phyloP scores from a whole-genome alignment of 805 yeast genomes.

The Metschnikowia cerradonensis region DNA sequence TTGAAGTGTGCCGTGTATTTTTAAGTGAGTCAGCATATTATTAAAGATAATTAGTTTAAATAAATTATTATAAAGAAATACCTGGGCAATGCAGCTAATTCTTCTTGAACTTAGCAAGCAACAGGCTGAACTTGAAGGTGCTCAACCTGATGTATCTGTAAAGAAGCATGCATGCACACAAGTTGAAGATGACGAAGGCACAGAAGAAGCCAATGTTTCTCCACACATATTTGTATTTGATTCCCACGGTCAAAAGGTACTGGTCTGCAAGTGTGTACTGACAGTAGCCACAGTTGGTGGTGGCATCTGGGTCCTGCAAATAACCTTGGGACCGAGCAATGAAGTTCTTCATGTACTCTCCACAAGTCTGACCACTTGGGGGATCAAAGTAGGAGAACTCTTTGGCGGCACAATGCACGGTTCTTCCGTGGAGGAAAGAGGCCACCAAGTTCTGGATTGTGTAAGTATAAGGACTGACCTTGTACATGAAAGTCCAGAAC shows the following conservation, averaged over 20 bases:
- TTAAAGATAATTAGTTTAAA: too few relatives aligned
- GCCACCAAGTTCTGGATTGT: slow-evolving; percentile 52
- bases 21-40: too few relatives aligned
- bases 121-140: not conserved
- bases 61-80: not conserved
- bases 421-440: slow-evolving; percentile 39
- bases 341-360: slow-evolving; percentile 10
- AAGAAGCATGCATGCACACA: slow-evolving; percentile 10
- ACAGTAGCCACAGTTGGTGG: slow-evolving; percentile 13
- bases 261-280: slow-evolving; percentile 10
- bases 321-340: slow-evolving; percentile 10
- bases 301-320: slow-evolving; percentile 10
- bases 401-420: slow-evolving; percentile 42
- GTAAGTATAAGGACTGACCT: slow-evolving; percentile 46
- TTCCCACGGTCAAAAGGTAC: slow-evolving; percentile 8
- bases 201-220: slow-evolving; percentile 15
- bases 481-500: slow-evolving; percentile 48
- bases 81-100: not conserved
- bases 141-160: slow-evolving; percentile 13
- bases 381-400: slow-evolving; percentile 52
- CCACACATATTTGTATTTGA: slow-evolving; percentile 13
- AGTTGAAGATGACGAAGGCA: slow-evolving; percentile 13
- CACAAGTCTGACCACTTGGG: slow-evolving; percentile 27
- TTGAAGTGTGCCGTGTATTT: too few relatives aligned
- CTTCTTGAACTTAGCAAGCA: slow-evolving; percentile 2